A percentile compares a stretch with the other conserved stretches of the same genome.
phyloP scores from a whole-genome alignment of 306 rosid species.

The Trichosanthes truncata region DNA sequence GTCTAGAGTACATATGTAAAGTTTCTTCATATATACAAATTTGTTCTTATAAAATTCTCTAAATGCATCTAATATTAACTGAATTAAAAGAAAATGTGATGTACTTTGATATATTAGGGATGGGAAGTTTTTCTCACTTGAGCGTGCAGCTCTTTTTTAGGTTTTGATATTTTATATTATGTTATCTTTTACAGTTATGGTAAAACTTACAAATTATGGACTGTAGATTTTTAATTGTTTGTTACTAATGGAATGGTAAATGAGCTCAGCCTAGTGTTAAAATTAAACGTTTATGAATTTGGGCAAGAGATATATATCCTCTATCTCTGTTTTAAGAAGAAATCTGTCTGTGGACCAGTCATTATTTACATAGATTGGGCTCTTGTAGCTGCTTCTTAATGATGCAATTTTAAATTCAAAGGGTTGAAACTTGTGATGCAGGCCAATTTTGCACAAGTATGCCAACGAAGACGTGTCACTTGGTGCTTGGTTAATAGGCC shows the following conservation, averaged over 20 bases:
- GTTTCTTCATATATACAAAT: not conserved
- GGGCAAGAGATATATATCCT: not conserved
- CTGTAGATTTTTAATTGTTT: not conserved
- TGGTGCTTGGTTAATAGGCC: conserved; percentile 96
- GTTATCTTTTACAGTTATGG: not conserved
- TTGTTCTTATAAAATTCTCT: not conserved
- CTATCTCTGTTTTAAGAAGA: not conserved
- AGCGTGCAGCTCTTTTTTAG: not conserved
- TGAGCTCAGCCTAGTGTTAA: not conserved
- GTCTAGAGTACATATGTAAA: too few relatives aligned
- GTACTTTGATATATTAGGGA: not conserved
- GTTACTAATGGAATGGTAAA: not conserved
- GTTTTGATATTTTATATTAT: not conserved
- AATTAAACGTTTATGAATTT: not conserved
- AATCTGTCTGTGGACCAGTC: not conserved
- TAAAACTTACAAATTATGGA: not conserved
- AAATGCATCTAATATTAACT: not conserved
- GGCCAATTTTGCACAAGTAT: conserved; percentile 82
- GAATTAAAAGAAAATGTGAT: not conserved
- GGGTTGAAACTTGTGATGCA: conserved; percentile 30
- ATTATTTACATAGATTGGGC: not conserved
- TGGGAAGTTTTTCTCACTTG: not conserved
- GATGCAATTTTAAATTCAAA: not conserved
- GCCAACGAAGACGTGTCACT: conserved; percentile 99
- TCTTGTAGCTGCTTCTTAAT: not conserved